Percentiles rank a stretch among this genome's conserved stretches.
phyloP scores from a whole-genome alignment of 345 rosid genomes.

The Atalantia buxifolia region DNA sequence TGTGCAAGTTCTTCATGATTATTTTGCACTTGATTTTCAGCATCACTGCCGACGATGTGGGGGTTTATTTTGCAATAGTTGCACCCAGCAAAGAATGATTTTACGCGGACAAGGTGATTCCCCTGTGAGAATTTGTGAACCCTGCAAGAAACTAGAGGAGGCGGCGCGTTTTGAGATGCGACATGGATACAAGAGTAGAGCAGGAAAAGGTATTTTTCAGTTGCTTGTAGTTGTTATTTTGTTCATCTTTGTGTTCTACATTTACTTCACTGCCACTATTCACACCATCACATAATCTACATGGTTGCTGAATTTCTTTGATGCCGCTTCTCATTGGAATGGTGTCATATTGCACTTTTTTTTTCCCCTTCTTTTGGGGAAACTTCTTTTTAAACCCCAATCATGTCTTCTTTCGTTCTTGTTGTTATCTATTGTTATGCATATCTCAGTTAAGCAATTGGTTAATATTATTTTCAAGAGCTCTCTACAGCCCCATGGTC shows the following conservation, averaged over 20 bases:
- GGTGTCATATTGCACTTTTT: not conserved
- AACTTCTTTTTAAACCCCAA: not conserved
- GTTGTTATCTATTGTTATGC: not conserved
- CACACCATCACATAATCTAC: not conserved
- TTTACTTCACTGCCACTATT: not conserved
- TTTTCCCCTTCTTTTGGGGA: not conserved
- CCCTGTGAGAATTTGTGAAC: constrained; percentile 87
- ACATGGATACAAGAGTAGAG: constrained; percentile 55
- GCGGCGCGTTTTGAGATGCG: constrained; percentile 90
- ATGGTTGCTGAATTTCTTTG: not conserved
- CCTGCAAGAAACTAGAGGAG: constrained; percentile 87
- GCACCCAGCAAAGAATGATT: constrained; percentile 73
- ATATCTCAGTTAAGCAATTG: not conserved
- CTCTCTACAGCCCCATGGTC: not conserved
- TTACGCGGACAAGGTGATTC: constrained; percentile 93
- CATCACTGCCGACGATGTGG: constrained; percentile 97
- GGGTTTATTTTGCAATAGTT: constrained; percentile 78
- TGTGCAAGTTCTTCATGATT: not conserved
- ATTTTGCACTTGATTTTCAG: constrained; percentile 34
- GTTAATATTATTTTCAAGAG: not conserved
- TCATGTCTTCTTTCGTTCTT: not conserved
- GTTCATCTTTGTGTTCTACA: not conserved
- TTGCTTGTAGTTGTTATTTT: not conserved
- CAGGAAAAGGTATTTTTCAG: constrained; percentile 50
- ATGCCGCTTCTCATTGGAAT: not conserved